Evolutionary conservation across 164 flowering plant genomes (phyloP).

Genomic region (Akebia trifoliata): DNA sequence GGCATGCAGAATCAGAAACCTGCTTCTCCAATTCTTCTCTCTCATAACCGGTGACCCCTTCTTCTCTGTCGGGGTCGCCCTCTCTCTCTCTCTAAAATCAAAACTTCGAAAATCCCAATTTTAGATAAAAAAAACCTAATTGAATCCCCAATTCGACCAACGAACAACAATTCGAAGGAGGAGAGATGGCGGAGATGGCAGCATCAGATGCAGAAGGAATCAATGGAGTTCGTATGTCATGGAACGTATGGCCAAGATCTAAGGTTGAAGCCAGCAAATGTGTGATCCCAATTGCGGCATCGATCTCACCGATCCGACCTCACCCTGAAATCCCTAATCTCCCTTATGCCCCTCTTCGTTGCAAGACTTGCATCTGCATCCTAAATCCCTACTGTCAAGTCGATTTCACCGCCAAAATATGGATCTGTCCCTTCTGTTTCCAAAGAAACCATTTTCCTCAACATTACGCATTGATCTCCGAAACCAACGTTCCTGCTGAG

Average conservation of each 20-base stretch:
- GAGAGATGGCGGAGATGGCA: slow-evolving; percentile 55
- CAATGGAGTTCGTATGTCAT: slow-evolving; percentile 91
- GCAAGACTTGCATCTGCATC: slow-evolving; percentile 61
- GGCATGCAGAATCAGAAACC: too few relatives aligned
- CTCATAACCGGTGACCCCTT: too few relatives aligned
- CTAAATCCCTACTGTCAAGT: slow-evolving; percentile 67
- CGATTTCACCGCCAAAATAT: slow-evolving; percentile 75
- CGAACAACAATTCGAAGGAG: background rate
- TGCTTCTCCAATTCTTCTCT: too few relatives aligned
- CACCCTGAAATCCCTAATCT: slow-evolving; percentile 63
- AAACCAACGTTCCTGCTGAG: slow-evolving; percentile 81
- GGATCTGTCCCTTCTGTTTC: slow-evolving; percentile 94
- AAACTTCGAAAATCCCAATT: too few relatives aligned
- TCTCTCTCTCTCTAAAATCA: too few relatives aligned
- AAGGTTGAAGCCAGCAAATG: slow-evolving; percentile 90
- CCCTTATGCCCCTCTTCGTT: slow-evolving; percentile 79
- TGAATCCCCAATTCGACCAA: too few relatives aligned
- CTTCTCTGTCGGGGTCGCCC: too few relatives aligned
- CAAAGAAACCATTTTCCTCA: slow-evolving; percentile 86
- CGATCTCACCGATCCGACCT: slow-evolving; percentile 72
- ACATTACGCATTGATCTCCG: slow-evolving; percentile 59
- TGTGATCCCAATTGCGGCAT: slow-evolving; percentile 87
- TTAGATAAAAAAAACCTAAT: too few relatives aligned
- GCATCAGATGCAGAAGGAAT: slow-evolving; percentile 61
- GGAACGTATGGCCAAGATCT: slow-evolving; percentile 90